Percentiles rank a stretch among this genome's conserved stretches.
These are phyloP conservation scores for Diplodia sapinea DNA, from an alignment of 2,329 filamentous ascomycete species.

Conservation along the genomic window DNA sequence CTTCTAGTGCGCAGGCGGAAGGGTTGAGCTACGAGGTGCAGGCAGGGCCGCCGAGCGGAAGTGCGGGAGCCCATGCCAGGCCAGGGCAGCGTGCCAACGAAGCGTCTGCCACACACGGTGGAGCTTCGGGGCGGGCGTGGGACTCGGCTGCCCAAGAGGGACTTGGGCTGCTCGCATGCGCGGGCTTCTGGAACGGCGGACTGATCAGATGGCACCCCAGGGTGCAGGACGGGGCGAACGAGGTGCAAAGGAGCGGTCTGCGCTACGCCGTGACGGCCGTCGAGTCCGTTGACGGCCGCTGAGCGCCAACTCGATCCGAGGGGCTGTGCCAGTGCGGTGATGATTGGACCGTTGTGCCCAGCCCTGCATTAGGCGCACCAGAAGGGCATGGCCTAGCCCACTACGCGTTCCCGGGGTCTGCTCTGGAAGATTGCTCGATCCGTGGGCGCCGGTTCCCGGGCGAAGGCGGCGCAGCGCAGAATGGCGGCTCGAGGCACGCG, in stretches of 20 bases:
- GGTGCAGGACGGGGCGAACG: background rate
- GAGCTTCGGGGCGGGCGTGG: background rate
- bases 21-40: background rate
- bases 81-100: constrained; percentile 21
- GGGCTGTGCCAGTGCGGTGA: constrained; percentile 8
- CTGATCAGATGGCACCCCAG: constrained; percentile 13
- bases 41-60: constrained; percentile 16
- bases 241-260: constrained; percentile 24
- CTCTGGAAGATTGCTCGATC: constrained; percentile 22
- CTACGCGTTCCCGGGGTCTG: constrained; percentile 18
- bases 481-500: background rate
- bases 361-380: constrained; percentile 26
- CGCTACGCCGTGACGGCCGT: constrained; percentile 1
- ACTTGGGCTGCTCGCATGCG: constrained; percentile 4
- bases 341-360: constrained; percentile 7
- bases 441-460: background rate
- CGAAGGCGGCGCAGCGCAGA: constrained; percentile 4
- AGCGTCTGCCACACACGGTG: constrained; percentile 7
- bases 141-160: constrained; percentile 11
- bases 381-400: constrained; percentile 12
- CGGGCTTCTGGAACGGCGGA: constrained; percentile 22
- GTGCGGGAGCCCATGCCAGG: constrained; percentile 13
- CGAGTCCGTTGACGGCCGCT: constrained; percentile 1
- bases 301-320: constrained; percentile 22
- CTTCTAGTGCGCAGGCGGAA: background rate